These are phyloP conservation scores for Decorospora gaudefroyi DNA, from an alignment of 2,329 filamentous ascomycete species.

Conservation along the genomic window DNA sequence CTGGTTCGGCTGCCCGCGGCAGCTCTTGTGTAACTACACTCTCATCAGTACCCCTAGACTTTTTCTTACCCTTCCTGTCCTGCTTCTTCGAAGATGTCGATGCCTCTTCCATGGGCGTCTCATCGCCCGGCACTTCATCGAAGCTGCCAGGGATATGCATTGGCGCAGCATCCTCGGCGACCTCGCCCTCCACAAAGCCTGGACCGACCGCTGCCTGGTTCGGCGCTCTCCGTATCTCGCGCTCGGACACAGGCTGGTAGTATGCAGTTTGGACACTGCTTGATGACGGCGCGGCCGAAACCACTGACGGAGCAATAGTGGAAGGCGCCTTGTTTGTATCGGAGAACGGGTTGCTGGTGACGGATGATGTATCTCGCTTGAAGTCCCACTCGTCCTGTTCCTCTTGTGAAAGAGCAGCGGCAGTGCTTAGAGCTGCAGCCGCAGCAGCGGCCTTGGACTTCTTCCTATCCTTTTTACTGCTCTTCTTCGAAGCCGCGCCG, in stretches of 20 bases:
- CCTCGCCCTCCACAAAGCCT: conserved; percentile 46
- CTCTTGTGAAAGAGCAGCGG: conserved; percentile 26
- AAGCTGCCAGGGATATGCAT: conserved; percentile 68
- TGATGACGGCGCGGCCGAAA: conserved; percentile 28
- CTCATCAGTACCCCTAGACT: conserved; percentile 31
- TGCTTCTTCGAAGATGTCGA: conserved; percentile 23
- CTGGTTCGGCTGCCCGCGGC: conserved; percentile 15
- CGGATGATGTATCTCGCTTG: conserved; percentile 24
- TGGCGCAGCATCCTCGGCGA: conserved; percentile 61
- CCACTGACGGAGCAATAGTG: conserved; percentile 23
- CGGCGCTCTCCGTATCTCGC: conserved; percentile 33
- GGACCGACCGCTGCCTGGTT: conserved; percentile 26
- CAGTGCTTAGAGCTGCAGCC: conserved; percentile 25
- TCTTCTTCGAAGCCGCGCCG: conserved; percentile 35
- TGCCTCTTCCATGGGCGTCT: conserved; percentile 26
- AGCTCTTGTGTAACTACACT: conserved; percentile 26
- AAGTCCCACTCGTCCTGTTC: conserved; percentile 24
- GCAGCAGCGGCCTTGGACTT: conserved; percentile 31
- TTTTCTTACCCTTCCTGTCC: conserved; percentile 36
- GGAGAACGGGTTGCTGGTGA: conserved; percentile 37
- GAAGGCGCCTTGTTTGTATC: conserved; percentile 33
- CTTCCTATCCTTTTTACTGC: conserved; percentile 42
- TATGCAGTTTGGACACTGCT: conserved; percentile 41
- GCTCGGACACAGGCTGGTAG: conserved; percentile 51
- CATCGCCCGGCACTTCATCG: conserved; percentile 41